These are phyloP conservation scores for Omphalotus olearius DNA, from an alignment of 1,284 basidiomycete species.

Conservation along the genomic window DNA sequence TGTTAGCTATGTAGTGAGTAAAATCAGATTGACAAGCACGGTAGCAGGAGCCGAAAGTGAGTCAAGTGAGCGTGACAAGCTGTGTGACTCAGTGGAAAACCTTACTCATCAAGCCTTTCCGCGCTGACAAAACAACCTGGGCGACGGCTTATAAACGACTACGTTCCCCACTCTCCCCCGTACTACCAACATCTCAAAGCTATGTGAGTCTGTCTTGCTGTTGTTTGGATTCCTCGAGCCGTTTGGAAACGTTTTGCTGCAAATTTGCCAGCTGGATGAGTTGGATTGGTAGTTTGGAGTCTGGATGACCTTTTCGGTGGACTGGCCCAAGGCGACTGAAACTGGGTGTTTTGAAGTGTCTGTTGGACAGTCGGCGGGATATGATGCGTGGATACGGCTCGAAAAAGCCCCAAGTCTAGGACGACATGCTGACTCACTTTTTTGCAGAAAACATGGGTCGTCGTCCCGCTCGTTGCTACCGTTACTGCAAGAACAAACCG, in stretches of 20 bases:
- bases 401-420: too few species aligned
- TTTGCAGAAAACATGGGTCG: conserved; percentile 66
- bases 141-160: conserved; percentile 3
- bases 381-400: not conserved
- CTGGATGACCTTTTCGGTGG: conserved; percentile 19
- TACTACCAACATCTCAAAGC: not conserved
- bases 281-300: conserved; percentile 15
- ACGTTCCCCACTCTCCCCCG: not conserved
- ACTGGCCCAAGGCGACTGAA: not conserved
- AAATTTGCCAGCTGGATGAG: conserved; percentile 4
- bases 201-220: conserved; percentile 6
- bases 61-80: too few species aligned
- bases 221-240: not conserved
- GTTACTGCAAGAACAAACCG: conserved; percentile 99
- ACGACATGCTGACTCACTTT: not conserved
- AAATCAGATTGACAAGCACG: not conserved
- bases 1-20: too few species aligned
- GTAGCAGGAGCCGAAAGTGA: not conserved
- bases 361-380: not conserved
- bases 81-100: too few species aligned
- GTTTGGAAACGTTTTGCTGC: not conserved
- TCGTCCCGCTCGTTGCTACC: conserved; percentile 94
- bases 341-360: not conserved
- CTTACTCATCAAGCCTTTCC: not conserved
- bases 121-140: not conserved